phyloP scores from a whole-genome alignment of 331 rosid genomes.

The Erythrophleum ivorense region DNA sequence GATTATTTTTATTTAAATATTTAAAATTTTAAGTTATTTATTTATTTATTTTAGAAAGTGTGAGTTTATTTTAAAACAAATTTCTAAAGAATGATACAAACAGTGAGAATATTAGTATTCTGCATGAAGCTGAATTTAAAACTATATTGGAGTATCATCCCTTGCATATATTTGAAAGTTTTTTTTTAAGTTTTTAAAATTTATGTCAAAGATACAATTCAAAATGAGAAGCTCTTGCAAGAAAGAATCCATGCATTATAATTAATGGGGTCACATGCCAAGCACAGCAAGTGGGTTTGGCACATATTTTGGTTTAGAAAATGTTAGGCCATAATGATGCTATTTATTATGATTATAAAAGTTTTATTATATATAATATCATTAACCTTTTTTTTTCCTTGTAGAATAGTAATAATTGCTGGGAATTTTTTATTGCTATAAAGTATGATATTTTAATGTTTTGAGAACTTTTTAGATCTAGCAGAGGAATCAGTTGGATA shows the following conservation, averaged over 20 bases:
- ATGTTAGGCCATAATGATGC: constrained; percentile 43
- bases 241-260: constrained; percentile 44
- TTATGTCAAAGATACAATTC: constrained; percentile 38
- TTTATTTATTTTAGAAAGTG: no score
- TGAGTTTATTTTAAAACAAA: no score
- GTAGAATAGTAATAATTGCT: no score
- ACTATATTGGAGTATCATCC: no score
- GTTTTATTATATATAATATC: background rate
- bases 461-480: constrained; percentile 63
- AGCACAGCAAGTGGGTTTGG: constrained; percentile 50
- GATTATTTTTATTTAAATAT: no score
- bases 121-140: no score
- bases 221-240: constrained; percentile 34
- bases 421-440: constrained; percentile 4
- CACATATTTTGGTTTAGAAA: constrained; percentile 48
- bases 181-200: background rate
- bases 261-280: constrained; percentile 53
- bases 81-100: no score
- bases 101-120: no score
- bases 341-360: constrained; percentile 25
- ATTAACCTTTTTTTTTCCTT: background rate
- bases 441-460: constrained; percentile 45
- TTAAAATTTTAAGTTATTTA: no score
- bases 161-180: no score
- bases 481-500: constrained; percentile 64